These are phyloP conservation scores for Kodamaea sagamina DNA, from an alignment of 805 yeast genomes.

Conservation along the genomic window DNA sequence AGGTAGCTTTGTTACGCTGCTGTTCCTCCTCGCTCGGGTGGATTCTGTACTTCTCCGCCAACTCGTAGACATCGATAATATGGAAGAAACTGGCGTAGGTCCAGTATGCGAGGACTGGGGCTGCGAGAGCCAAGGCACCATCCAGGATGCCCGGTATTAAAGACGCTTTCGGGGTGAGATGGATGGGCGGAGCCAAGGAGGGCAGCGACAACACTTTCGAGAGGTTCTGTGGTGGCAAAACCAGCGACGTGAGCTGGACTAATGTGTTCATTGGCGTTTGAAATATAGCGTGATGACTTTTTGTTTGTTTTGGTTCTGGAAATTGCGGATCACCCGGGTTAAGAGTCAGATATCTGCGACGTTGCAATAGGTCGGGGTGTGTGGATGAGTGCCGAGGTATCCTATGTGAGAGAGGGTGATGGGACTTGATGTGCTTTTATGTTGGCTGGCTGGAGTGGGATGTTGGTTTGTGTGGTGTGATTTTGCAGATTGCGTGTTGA, in stretches of 20 bases:
- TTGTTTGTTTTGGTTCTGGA: too few species aligned
- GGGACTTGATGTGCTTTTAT: too few species aligned
- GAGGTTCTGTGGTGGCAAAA: slow-evolving; percentile 7
- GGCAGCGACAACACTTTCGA: slow-evolving; percentile 9
- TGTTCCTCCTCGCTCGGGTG: slow-evolving; percentile 89
- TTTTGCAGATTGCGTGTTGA: too few species aligned
- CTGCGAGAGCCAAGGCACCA: slow-evolving; percentile 64
- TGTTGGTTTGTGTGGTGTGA: too few species aligned
- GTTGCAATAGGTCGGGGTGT: too few species aligned
- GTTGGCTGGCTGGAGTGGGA: too few species aligned
- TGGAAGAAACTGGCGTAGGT: slow-evolving; percentile 70
- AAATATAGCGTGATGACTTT: too few species aligned
- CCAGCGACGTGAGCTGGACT: slow-evolving; percentile 2
- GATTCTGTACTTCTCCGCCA: slow-evolving; percentile 82
- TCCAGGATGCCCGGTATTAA: slow-evolving; percentile 68
- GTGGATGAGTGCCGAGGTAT: too few species aligned
- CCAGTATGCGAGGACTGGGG: slow-evolving; percentile 90
- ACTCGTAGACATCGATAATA: slow-evolving; percentile 66
- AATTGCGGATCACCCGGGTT: too few species aligned
- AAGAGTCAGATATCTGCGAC: too few species aligned
- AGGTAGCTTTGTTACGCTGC: slow-evolving; percentile 71
- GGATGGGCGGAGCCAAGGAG: slow-evolving; percentile 15
- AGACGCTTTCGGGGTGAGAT: slow-evolving; percentile 32
- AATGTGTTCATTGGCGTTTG: not conserved
- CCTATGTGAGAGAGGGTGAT: too few species aligned